phyloP scores from a whole-genome alignment of 768 basidiomycete genomes.

The Lentinula sp. region DNA sequence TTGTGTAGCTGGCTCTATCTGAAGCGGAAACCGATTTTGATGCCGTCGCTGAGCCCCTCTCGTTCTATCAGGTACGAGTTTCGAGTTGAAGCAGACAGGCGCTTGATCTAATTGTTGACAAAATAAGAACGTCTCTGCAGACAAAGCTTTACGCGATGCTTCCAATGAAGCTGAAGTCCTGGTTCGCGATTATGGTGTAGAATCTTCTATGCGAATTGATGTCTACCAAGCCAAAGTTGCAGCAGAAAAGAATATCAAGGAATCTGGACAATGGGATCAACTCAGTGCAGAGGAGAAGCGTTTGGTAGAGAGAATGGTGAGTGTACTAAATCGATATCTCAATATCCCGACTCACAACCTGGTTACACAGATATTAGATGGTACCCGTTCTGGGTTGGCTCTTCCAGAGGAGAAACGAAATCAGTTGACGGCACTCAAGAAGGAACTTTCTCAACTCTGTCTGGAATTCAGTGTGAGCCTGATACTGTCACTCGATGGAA shows the following conservation, averaged over 20 bases:
- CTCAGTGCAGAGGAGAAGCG: slow-evolving; percentile 64
- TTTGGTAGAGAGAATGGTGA: slow-evolving; percentile 73
- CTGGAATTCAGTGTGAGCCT: slow-evolving; percentile 70
- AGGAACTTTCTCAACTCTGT: slow-evolving; percentile 69
- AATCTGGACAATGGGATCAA: slow-evolving; percentile 53
- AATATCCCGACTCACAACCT: background rate
- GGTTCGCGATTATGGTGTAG: slow-evolving; percentile 65
- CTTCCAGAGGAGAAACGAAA: slow-evolving; percentile 59
- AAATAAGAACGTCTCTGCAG: slow-evolving; percentile 55
- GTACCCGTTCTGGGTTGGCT: slow-evolving; percentile 72
- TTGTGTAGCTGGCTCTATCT: slow-evolving; percentile 49
- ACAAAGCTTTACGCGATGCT: slow-evolving; percentile 75
- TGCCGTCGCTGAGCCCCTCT: slow-evolving; percentile 47
- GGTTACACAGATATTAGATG: slow-evolving; percentile 53
- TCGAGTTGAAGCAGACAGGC: background rate
- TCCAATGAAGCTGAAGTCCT: slow-evolving; percentile 70
- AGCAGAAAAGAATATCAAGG: slow-evolving; percentile 64
- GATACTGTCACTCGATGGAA: background rate
- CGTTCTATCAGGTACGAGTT: slow-evolving; percentile 55
- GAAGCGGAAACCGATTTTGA: slow-evolving; percentile 52
- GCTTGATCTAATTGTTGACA: background rate
- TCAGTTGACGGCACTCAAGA: slow-evolving; percentile 57
- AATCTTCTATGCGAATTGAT: slow-evolving; percentile 77
- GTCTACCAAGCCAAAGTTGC: slow-evolving; percentile 67
- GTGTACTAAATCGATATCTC: slow-evolving; percentile 1